phyloP scores from a whole-genome alignment of 2,329 filamentous ascomycete species.

The Stemphylium lycopersici region DNA sequence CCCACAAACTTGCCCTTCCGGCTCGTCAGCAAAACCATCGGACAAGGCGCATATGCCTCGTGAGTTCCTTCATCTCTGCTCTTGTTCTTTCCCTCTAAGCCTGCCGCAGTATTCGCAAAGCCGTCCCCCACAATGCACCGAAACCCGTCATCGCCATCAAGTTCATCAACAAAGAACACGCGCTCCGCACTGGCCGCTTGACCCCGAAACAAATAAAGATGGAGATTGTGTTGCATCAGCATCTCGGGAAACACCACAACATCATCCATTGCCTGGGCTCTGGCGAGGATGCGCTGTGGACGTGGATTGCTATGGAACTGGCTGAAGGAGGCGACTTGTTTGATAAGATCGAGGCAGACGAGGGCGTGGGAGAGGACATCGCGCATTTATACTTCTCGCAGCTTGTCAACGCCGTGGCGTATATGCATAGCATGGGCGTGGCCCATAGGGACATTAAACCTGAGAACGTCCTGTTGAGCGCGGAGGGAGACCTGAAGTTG shows the following conservation, averaged over 20 bases:
- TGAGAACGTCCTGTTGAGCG: constrained; percentile 91
- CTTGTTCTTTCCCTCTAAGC: background rate
- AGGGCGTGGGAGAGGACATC: constrained; percentile 91
- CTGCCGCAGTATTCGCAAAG: constrained; percentile 75
- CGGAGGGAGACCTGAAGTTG: constrained; percentile 85
- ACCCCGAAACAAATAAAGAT: constrained; percentile 87
- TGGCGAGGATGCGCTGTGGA: constrained; percentile 84
- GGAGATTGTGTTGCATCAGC: constrained; percentile 88
- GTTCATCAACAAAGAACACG: constrained; percentile 97
- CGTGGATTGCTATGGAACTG: constrained; percentile 98
- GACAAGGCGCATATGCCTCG: constrained; percentile 97
- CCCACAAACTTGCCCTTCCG: constrained; percentile 87
- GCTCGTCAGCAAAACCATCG: constrained; percentile 94
- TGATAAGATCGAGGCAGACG: constrained; percentile 98
- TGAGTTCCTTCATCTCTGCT: background rate
- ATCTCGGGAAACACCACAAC: constrained; percentile 87
- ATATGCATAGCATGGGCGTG: constrained; percentile 95
- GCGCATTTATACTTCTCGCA: constrained; percentile 97
- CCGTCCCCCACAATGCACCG: constrained; percentile 71
- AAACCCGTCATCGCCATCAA: constrained; percentile 93
- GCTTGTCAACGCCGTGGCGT: constrained; percentile 85
- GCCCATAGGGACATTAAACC: constrained; percentile 79
- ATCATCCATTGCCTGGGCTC: constrained; percentile 91
- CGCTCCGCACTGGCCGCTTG: constrained; percentile 84
- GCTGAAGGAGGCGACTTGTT: constrained; percentile 96